These are phyloP conservation scores for Trichoderma erinaceum DNA, from an alignment of 495 filamentous ascomycete species.

Conservation along the genomic window DNA sequence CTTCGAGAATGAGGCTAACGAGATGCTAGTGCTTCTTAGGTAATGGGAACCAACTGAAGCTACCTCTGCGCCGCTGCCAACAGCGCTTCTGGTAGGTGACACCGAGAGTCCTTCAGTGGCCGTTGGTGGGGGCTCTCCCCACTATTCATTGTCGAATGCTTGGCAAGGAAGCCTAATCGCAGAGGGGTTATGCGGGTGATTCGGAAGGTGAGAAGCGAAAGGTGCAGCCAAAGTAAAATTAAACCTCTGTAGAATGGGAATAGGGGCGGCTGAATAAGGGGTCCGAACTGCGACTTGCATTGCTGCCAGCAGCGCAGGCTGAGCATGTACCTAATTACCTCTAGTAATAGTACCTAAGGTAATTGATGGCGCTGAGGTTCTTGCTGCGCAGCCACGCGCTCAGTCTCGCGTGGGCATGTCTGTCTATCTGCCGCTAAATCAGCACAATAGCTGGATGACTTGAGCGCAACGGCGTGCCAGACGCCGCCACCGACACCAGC, in stretches of 20 bases:
- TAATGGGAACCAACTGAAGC: too few species aligned
- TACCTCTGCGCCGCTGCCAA: too few species aligned
- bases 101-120: background rate
- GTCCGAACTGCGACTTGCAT: background rate
- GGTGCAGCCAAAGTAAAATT: background rate
- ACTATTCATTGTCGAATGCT: background rate
- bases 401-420: too few species aligned
- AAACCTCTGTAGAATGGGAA: background rate
- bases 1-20: conserved; percentile 1
- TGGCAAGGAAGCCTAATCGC: conserved; percentile 6
- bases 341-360: too few species aligned
- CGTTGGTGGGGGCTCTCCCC: too few species aligned
- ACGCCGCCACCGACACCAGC: background rate
- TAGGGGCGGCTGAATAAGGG: background rate
- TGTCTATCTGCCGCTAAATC: background rate
- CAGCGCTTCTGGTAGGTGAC: background rate
- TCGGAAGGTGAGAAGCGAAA: background rate
- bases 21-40: background rate
- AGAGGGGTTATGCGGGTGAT: conserved; percentile 3
- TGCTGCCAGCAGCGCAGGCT: background rate
- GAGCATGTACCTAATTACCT: too few species aligned
- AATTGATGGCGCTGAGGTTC: too few species aligned
- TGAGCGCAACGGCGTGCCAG: background rate
- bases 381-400: too few species aligned
- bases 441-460: background rate